A percentile compares a stretch with the other conserved stretches of the same genome.
Evolutionary conservation across 2,329 filamentous ascomycete species (phyloP).

Genomic region (Claviceps arundinis): DNA sequence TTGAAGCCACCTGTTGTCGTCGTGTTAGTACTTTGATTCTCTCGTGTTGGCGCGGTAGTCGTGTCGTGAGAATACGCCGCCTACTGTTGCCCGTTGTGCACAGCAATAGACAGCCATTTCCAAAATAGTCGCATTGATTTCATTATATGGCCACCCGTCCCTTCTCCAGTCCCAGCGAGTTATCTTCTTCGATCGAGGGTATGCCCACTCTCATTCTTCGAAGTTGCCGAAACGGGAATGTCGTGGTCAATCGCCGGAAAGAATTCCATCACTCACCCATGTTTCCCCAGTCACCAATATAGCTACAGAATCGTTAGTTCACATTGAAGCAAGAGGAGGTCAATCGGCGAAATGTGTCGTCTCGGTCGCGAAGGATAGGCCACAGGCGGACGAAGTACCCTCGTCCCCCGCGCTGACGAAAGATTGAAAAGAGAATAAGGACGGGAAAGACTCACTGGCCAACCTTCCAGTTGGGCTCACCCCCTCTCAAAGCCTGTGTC

Average conservation of each 20-base stretch:
- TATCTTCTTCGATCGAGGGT: not conserved
- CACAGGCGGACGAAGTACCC: conserved; percentile 12
- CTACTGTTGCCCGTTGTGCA: not conserved
- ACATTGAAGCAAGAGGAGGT: not conserved
- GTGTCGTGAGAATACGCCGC: not conserved
- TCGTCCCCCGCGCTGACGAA: not conserved
- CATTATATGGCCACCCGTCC: not conserved
- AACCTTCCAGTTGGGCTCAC: conserved; percentile 19
- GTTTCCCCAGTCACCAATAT: conserved; percentile 60
- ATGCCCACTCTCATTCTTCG: not conserved
- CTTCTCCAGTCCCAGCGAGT: not conserved
- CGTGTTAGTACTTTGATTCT: not conserved
- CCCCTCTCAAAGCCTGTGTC: conserved; percentile 24
- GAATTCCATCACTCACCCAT: conserved; percentile 46
- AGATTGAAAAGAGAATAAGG: not conserved
- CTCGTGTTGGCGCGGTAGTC: not conserved
- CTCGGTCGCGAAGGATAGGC: conserved; percentile 16
- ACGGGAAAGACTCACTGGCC: conserved; percentile 20
- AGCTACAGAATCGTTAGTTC: conserved; percentile 36
- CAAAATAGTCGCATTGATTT: not conserved
- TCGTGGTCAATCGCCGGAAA: not conserved
- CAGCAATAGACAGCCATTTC: too few relatives aligned
- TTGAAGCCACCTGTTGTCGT: conserved; percentile 35
- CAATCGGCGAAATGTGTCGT: not conserved
- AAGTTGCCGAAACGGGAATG: not conserved